Evolutionary conservation across 2,329 filamentous ascomycete species (phyloP), one percentile per base, ranked within the genome.

Genomic region (Aquanectria penicillioides): DNA sequence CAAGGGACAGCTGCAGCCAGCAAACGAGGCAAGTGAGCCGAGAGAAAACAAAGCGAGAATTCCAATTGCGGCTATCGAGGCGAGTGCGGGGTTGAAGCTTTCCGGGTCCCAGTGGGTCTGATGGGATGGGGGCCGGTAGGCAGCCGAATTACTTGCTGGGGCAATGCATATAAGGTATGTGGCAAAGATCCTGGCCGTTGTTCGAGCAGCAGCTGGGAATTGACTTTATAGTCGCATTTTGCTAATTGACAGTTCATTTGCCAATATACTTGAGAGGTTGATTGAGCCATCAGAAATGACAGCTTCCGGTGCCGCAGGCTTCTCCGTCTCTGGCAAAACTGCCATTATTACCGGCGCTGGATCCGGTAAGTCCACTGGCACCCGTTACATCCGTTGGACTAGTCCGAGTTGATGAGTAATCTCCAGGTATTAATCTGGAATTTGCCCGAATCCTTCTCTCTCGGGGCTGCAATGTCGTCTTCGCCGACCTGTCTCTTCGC

Each of bases 391-490:
- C 26, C 20, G 26, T 17, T 17, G 20, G n/a, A 6, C 26, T 8
- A 10, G 4, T 8, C 17, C 13, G 6, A 10, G 31, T 11, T 17
- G 13, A 47, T 37, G 20, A 40, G 23, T 13, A n/a, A 25, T 0
- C 8, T 10, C 6, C 4, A 78, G 77, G 77, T 6, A 82, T 82
- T 57, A 80, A 79, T 55, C 69, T 82, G 9, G 70, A 69, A 3
- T 82, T 83, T 37, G 78, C 79, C 5, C 64, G 74, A 17, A 71
- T 81, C 0, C 74, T 83, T 2, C 71, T 83, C 0, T 64, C 65
- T 7, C 71, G 71, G 20, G 70, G 71, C 31, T 82, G 80, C 69
- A 81, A 79, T 48, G 80, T 83, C 13, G 65, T 81, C 4, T 65
- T 83, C 5, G 81, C 77, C 33, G 81, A 83, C 62, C 60, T 83